These are phyloP conservation scores for Suillus subluteus DNA, from an alignment of 768 basidiomycete species.

Conservation along the genomic window DNA sequence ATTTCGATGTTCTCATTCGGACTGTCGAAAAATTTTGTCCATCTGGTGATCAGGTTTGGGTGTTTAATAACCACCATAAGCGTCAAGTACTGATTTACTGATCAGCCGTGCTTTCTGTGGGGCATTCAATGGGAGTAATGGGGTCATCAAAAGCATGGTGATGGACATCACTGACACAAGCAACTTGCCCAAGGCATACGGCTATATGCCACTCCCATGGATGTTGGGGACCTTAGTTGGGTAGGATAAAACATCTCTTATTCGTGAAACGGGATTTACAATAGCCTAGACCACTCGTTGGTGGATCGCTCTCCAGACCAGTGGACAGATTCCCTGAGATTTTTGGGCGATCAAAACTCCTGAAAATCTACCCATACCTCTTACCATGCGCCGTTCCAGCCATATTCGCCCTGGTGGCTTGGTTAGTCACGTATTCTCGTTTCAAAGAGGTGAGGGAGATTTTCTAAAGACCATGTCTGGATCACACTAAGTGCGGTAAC, in stretches of 20 bases:
- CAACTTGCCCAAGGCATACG: constrained; percentile 43
- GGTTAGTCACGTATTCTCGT: constrained; percentile 47
- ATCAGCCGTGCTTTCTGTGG: constrained; percentile 43
- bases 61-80: background rate
- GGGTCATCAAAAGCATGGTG: constrained; percentile 45
- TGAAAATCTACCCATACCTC: constrained; percentile 68
- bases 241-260: constrained; percentile 24
- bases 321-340: constrained; percentile 59
- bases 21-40: constrained; percentile 42
- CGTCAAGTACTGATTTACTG: background rate
- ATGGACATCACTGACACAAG: constrained; percentile 37
- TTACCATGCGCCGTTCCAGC: constrained; percentile 65
- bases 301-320: constrained; percentile 63
- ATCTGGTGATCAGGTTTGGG: constrained; percentile 37
- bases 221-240: constrained; percentile 41
- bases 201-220: constrained; percentile 56
- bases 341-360: constrained; percentile 56
- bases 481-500: constrained; percentile 11
- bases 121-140: constrained; percentile 53
- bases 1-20: constrained; percentile 46
- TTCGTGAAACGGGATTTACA: background rate
- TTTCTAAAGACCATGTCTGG: background rate
- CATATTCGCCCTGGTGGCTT: constrained; percentile 52
- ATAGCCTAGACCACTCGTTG: constrained; percentile 56
- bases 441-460: constrained; percentile 48